A percentile compares a stretch with the other conserved stretches of the same genome.
Conservation (phyloP, 768 basidiomycete genomes). For the Nevesoporus exiguus region DNA sequence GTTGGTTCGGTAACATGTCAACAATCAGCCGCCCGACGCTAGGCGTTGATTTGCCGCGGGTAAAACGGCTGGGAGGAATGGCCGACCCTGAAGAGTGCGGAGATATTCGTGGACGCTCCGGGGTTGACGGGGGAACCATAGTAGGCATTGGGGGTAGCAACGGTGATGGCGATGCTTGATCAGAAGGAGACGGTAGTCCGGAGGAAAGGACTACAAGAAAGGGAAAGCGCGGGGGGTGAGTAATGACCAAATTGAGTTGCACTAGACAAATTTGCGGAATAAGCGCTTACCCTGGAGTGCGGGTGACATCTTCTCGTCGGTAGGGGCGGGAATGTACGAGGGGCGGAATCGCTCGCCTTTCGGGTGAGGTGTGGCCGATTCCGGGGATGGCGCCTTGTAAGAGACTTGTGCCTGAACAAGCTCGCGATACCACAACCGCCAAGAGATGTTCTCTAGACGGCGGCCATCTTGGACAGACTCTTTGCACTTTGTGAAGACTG, state of each 20-base stretch:
- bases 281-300: slow-evolving; percentile 14
- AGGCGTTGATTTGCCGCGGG: slow-evolving; percentile 22
- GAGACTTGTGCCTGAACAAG: slow-evolving; percentile 37
- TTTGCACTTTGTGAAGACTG: slow-evolving; percentile 86
- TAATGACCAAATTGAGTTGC: slow-evolving; percentile 9
- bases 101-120: slow-evolving; percentile 30
- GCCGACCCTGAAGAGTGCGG: slow-evolving; percentile 17
- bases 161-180: slow-evolving; percentile 29
- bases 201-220: slow-evolving; percentile 23
- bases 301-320: slow-evolving; percentile 14
- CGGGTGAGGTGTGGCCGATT: slow-evolving; percentile 17
- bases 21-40: slow-evolving; percentile 49
- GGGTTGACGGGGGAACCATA: slow-evolving; percentile 22
- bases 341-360: slow-evolving; percentile 21
- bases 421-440: slow-evolving; percentile 79
- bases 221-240: slow-evolving; percentile 16
- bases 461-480: slow-evolving; percentile 74
- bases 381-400: slow-evolving; percentile 29
- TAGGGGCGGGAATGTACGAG: slow-evolving; percentile 27
- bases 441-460: slow-evolving; percentile 82
- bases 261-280: slow-evolving; percentile 11
- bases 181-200: slow-evolving; percentile 27
- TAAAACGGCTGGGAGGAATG: slow-evolving; percentile 4
- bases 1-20: slow-evolving; percentile 53
- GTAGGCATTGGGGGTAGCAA: slow-evolving; percentile 20